Percentiles rank a stretch among this genome's conserved stretches.
Evolutionary conservation across 2,329 filamentous ascomycete genomes (phyloP).

Genomic region (Knoxdaviesia proteae): DNA sequence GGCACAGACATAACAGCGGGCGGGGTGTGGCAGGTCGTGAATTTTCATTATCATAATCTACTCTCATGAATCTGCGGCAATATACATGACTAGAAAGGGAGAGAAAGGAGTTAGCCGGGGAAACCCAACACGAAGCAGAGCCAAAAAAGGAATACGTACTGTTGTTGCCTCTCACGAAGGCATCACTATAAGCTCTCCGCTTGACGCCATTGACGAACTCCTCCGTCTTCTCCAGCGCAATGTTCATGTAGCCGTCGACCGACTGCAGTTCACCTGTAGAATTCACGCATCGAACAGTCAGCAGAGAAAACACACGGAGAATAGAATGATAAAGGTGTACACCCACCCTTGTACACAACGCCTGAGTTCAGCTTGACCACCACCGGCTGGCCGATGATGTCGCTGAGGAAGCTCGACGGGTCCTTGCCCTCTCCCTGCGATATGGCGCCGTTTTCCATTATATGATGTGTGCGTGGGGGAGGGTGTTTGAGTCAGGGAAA

Average conservation of each 20-base stretch:
- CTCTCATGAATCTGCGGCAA: constrained; percentile 35
- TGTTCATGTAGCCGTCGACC: constrained; percentile 99
- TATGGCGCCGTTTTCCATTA: constrained; percentile 56
- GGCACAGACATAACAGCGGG: no score
- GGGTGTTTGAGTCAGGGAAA: neutral
- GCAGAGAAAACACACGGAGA: neutral
- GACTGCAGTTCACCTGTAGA: constrained; percentile 72
- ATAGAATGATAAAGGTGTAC: neutral
- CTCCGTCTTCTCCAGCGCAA: constrained; percentile 85
- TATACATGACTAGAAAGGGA: constrained; percentile 43
- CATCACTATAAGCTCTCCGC: constrained; percentile 72
- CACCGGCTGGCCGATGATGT: constrained; percentile 85
- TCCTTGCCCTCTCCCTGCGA: constrained; percentile 60
- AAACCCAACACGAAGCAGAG: neutral
- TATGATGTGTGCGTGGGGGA: neutral
- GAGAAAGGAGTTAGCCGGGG: neutral
- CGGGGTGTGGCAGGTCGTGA: no score
- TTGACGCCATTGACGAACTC: constrained; percentile 77
- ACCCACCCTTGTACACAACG: constrained; percentile 80
- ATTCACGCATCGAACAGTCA: neutral
- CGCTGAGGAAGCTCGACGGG: constrained; percentile 77
- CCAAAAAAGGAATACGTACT: constrained; percentile 27
- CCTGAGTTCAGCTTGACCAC: constrained; percentile 98
- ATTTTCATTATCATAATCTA: constrained; percentile 4
- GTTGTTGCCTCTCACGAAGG: constrained; percentile 91